Evolutionary conservation across 305 asterid species (phyloP).

Genomic region (Ilex paraguariensis): DNA sequence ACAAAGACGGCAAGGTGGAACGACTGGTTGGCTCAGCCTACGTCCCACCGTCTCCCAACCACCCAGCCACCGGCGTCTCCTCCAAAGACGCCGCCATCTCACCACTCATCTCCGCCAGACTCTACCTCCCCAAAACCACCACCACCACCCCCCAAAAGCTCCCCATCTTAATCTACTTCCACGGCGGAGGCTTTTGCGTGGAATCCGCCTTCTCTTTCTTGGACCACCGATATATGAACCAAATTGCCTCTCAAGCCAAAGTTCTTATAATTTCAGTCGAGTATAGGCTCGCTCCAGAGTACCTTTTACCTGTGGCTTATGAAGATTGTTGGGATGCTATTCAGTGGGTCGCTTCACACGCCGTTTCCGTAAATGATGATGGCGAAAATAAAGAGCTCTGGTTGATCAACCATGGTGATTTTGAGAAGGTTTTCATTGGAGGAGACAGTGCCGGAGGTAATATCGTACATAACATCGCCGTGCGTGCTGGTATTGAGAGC

Average conservation of each 20-base stretch:
- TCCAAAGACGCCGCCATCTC: slow-evolving; percentile 40
- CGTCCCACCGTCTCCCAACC: slow-evolving; percentile 25
- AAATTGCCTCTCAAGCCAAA: no score
- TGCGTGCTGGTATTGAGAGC: slow-evolving; percentile 13
- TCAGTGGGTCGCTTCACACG: slow-evolving; percentile 27
- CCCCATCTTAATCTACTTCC: slow-evolving; percentile 37
- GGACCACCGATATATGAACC: slow-evolving; percentile 18
- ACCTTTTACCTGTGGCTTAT: no score
- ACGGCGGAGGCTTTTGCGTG: slow-evolving; percentile 44
- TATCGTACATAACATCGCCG: slow-evolving; percentile 16
- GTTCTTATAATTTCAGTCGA: no score
- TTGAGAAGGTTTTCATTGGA: slow-evolving; percentile 6
- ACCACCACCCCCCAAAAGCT: slow-evolving; percentile 17
- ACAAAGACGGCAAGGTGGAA: slow-evolving; percentile 46
- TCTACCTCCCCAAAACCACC: slow-evolving; percentile 41
- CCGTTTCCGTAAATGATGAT: not conserved
- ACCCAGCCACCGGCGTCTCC: slow-evolving; percentile 33
- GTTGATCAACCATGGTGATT: no score
- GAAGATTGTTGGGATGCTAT: slow-evolving; percentile 6
- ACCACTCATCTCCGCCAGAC: slow-evolving; percentile 24
- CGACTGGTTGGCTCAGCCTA: slow-evolving; percentile 21
- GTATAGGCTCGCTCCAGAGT: no score
- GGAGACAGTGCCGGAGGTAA: slow-evolving; percentile 27
- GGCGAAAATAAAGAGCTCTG: not conserved
- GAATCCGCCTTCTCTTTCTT: slow-evolving; percentile 38